Evolutionary conservation across 1,139 yeast species (phyloP), one percentile per base, ranked within the genome.

Genomic region (Yamadazyma dendronema): DNA sequence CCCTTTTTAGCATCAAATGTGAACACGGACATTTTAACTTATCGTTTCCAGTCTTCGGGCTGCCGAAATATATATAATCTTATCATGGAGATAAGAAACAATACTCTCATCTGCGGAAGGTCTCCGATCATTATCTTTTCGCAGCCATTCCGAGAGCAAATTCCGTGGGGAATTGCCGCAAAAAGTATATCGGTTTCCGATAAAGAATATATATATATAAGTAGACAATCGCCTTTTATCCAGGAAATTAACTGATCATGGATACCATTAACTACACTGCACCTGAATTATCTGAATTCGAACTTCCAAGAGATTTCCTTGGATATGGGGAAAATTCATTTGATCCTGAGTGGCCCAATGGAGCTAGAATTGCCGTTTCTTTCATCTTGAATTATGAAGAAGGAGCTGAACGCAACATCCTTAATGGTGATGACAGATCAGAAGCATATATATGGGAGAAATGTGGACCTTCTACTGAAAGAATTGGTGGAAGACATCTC

Each of bases 371-470:
- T 15, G 49, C 49, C 12, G 43, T 47, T 13, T 40, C 45, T 13
- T 47, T 47, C 28, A 33, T 47, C 11, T 35, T 47, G 21, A 47
- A 47, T 28, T 41, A 44, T 26, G 67, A 62, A 43, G 63, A 58
- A 46, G 67, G 67, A 12, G 65, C 56, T 19, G 50, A 47, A 34
- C 43, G 40, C 28, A 37, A 39, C 17, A 35, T 46, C 17, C 37
- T 37, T 24, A 38, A 46, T 39, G 49, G 49, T 2, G 49, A 46
- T 31, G 46, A 40, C 30, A 17, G 38, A 13, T 44, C 48, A 4
- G 64, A 59, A 39, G 51, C 52, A n/a, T 54, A 54, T 28, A 46
- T 56, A 30, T 57, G 62, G 61, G 64, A 59, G 38, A 51, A 50
- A 28, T 42, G 54, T 34, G 49, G 48, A 15, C 34, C 45, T 12